Conservation (phyloP, 805 yeast species). For the Brettanomyces custersianus region DNA sequence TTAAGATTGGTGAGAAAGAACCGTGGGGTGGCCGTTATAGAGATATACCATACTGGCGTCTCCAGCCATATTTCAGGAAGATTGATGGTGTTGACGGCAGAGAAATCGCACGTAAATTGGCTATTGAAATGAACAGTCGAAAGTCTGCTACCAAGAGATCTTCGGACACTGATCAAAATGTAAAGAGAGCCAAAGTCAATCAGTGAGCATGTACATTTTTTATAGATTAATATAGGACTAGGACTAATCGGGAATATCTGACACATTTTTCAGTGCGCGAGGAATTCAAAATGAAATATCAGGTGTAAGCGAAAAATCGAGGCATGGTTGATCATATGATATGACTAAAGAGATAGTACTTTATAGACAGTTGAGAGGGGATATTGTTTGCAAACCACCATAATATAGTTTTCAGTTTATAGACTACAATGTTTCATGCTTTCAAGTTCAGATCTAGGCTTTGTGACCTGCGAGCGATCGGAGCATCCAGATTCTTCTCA, state of each 20-base stretch:
- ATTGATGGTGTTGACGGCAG: conserved; percentile 70
- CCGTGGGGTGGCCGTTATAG: conserved; percentile 82
- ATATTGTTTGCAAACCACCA: too few species aligned
- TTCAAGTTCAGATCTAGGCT: neutral
- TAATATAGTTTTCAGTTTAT: too few species aligned
- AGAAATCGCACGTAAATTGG: conserved; percentile 8
- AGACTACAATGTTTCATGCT: neutral
- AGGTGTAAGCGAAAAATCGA: too few species aligned
- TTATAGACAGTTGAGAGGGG: too few species aligned
- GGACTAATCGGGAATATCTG: neutral
- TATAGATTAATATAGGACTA: neutral
- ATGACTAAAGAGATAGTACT: too few species aligned
- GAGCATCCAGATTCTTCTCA: neutral
- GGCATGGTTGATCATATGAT: too few species aligned
- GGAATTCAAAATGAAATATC: neutral
- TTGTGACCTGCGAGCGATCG: too few species aligned
- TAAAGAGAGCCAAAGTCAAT: neutral
- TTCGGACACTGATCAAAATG: neutral
- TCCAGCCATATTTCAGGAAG: conserved; percentile 90
- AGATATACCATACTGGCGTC: conserved; percentile 87
- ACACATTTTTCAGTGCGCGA: neutral
- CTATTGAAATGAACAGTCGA: neutral
- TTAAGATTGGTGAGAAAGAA: conserved; percentile 39
- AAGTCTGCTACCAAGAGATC: neutral
- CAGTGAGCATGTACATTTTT: neutral